Evolutionary conservation across 352 stramenopile genomes (phyloP).

Genomic region (Globisporangium iwayamae): DNA sequence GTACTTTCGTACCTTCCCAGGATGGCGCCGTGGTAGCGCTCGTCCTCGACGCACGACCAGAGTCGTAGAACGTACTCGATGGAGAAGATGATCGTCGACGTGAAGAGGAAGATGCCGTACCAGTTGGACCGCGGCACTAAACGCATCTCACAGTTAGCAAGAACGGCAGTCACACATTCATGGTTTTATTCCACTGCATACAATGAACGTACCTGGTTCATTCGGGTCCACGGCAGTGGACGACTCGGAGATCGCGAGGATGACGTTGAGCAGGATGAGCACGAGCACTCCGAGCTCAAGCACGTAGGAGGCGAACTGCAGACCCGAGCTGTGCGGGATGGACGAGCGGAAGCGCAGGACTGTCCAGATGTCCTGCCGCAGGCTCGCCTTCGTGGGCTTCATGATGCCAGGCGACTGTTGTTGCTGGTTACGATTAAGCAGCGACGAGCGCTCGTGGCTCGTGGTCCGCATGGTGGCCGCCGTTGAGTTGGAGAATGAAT

Average conservation of each 20-base stretch:
- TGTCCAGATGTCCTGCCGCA: constrained; percentile 52
- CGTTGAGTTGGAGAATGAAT: not conserved
- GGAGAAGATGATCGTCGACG: constrained; percentile 58
- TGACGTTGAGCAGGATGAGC: constrained; percentile 59
- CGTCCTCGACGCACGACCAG: constrained; percentile 63
- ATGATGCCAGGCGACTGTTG: not conserved
- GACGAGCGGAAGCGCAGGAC: constrained; percentile 57
- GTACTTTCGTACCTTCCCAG: constrained; percentile 25
- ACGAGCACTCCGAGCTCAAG: constrained; percentile 47
- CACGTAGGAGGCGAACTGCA: constrained; percentile 51
- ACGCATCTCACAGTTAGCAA: not conserved
- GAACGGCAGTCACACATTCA: not conserved
- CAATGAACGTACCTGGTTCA: constrained; percentile 13
- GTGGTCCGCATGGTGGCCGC: not conserved
- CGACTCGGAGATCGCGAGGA: constrained; percentile 51
- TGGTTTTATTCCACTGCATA: not conserved
- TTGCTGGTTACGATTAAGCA: not conserved
- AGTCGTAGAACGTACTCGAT: constrained; percentile 54
- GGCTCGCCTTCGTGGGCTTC: constrained; percentile 10
- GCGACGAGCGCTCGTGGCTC: constrained; percentile 3
- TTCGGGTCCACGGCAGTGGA: constrained; percentile 10
- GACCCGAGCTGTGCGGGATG: constrained; percentile 32
- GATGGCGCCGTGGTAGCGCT: constrained; percentile 35
- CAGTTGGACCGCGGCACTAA: constrained; percentile 21
- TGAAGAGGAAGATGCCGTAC: constrained; percentile 44